Percentiles rank a stretch among this genome's conserved stretches.
phyloP scores from a whole-genome alignment of 495 filamentous ascomycete genomes.

The Penicillium mononematosum region DNA sequence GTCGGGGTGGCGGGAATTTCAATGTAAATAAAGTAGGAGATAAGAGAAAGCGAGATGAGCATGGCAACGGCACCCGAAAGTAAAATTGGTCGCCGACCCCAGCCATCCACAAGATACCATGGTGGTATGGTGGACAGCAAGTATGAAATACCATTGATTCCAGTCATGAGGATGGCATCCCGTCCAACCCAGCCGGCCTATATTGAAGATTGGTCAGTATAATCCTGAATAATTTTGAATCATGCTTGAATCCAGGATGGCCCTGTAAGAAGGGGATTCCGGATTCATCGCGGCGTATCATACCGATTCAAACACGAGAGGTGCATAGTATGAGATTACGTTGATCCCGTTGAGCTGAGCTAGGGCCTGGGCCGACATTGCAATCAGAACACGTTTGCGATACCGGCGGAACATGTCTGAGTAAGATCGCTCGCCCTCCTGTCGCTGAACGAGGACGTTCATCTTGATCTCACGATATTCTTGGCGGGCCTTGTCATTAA shows the following conservation, averaged over 20 bases:
- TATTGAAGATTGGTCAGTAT: constrained; percentile 4
- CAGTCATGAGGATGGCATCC: constrained; percentile 92
- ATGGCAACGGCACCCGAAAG: constrained; percentile 89
- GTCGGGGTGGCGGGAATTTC: constrained; percentile 72
- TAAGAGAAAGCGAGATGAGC: constrained; percentile 83
- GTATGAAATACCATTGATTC: constrained; percentile 92
- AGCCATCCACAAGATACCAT: constrained; percentile 94
- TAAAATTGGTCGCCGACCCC: constrained; percentile 87
- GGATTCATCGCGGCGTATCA: not conserved
- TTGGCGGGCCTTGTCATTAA: constrained; percentile 83
- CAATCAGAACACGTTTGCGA: constrained; percentile 88
- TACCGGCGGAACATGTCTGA: constrained; percentile 94
- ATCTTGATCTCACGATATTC: constrained; percentile 99
- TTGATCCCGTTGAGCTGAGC: constrained; percentile 98
- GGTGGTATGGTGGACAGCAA: constrained; percentile 87
- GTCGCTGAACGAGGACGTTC: constrained; percentile 86
- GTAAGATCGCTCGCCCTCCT: constrained; percentile 92
- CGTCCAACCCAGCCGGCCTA: constrained; percentile 85
- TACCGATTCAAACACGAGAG: constrained; percentile 84
- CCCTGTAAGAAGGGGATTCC: too few species aligned
- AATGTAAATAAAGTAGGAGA: constrained; percentile 94
- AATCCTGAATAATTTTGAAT: not conserved
- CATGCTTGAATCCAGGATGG: too few species aligned
- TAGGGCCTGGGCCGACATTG: constrained; percentile 96
- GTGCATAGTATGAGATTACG: constrained; percentile 98